Evolutionary conservation across 2,329 filamentous ascomycete species (phyloP), one percentile per base, ranked within the genome.

Genomic region (Fusarium torulosum): DNA sequence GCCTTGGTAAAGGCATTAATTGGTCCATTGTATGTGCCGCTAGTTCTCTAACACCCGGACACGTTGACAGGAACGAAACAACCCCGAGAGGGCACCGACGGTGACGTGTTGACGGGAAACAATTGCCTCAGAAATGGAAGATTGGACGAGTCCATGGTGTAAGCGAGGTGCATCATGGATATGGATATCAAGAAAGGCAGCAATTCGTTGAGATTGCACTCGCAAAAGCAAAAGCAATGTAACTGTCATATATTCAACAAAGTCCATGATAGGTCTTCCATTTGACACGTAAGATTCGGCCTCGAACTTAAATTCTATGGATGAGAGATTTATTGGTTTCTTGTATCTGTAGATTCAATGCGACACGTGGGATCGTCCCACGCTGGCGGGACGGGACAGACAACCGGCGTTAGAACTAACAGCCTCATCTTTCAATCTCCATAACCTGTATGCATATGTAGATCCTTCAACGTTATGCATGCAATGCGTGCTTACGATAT

Each of bases 361-460:
- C 46, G 33, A 52, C 65, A 66, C 65, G 65, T 68, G 66, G 47
- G 40, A 59, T 37, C 25, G 65, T 66, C 58, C 66, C 66, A 69
- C 37, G 49, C 52, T 49, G 33, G 49, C 49, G 66, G 66, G 55
- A 68, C 65, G 56, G 65, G 60, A 66, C 31, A 56, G 38, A 6
- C 23, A 49, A 40, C 49, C 38, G 23, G n/a, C 33, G 59, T 29
- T 58, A 27, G 59, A 64, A 42, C 46, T 53, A 67, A 59, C 64
- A 67, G 47, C 41, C 50, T 59, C 35, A 40, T 31, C 14, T 57
- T 38, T 23, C 53, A 11, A 40, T 27, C 29, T 55, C 29, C 38
- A 52, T n/a, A 33, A 27, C 5, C 27, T 6, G 10, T 15, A 43
- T 27, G 25, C 37, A 52, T 52, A 17, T 11, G 13, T n/a, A 15